A percentile compares a stretch with the other conserved stretches of the same genome.
Evolutionary conservation across 2,329 filamentous ascomycete genomes (phyloP).

Genomic region (Hymenoscyphus salicellus): DNA sequence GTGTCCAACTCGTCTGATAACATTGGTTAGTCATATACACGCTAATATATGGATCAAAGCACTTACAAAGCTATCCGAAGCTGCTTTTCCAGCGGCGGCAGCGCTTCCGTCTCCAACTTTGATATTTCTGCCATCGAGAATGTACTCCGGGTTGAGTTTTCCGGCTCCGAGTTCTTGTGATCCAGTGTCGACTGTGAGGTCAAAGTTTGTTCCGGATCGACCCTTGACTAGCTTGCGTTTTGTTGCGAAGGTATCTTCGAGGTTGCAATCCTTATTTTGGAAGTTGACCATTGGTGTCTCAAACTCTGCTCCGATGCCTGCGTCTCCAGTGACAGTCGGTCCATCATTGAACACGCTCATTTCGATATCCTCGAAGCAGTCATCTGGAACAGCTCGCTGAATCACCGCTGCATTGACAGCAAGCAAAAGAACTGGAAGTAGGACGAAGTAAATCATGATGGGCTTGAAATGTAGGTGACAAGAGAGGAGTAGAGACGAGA

Average conservation of each 20-base stretch:
- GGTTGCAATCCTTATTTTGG: constrained; percentile 7
- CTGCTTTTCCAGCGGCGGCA: constrained; percentile 19
- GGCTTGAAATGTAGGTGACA: not conserved
- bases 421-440: constrained; percentile 3
- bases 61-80: constrained; percentile 24
- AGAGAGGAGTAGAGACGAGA: not conserved
- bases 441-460: not conserved
- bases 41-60: not conserved
- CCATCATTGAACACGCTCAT: constrained; percentile 8
- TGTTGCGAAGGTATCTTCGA: not conserved
- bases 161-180: constrained; percentile 15
- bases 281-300: constrained; percentile 17
- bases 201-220: constrained; percentile 1
- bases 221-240: not conserved
- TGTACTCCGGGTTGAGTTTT: constrained; percentile 29
- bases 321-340: constrained; percentile 11
- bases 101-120: constrained; percentile 26
- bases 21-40: constrained; percentile 1
- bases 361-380: not conserved
- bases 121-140: constrained; percentile 28
- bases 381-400: not conserved
- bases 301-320: constrained; percentile 26
- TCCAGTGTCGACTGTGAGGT: constrained; percentile 6
- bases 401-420: constrained; percentile 3
- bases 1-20: constrained; percentile 11